Percentiles rank a stretch among this genome's conserved stretches.
These are phyloP conservation scores for Paracamarosporium sp. DNA, from an alignment of 2,329 filamentous ascomycete species.

Conservation along the genomic window DNA sequence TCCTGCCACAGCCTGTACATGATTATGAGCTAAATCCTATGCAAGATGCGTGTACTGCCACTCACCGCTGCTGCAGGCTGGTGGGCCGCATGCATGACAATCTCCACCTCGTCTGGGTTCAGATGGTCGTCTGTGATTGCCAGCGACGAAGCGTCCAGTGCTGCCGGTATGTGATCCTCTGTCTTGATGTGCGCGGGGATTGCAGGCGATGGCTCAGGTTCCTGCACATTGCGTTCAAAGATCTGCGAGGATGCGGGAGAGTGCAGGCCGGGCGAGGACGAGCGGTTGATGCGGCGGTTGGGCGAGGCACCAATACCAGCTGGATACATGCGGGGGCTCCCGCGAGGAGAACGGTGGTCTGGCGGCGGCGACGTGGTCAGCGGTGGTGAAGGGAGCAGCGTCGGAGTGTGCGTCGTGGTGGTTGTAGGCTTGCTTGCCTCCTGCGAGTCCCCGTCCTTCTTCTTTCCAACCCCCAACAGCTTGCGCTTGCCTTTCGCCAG, in stretches of 20 bases:
- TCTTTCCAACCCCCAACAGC: constrained; percentile 45
- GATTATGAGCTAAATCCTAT: neutral
- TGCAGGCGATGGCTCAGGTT: constrained; percentile 77
- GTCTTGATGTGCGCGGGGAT: constrained; percentile 93
- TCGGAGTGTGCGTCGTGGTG: constrained; percentile 19
- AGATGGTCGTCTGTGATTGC: constrained; percentile 88
- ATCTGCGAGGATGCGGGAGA: constrained; percentile 81
- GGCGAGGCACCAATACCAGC: constrained; percentile 62
- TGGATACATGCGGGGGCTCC: constrained; percentile 45
- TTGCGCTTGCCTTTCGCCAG: constrained; percentile 45
- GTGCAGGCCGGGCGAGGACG: constrained; percentile 76
- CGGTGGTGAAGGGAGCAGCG: constrained; percentile 40
- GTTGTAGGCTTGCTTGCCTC: constrained; percentile 16
- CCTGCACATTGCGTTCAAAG: constrained; percentile 94
- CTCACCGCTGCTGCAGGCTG: constrained; percentile 71
- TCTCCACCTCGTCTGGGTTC: constrained; percentile 89
- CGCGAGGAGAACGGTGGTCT: constrained; percentile 37
- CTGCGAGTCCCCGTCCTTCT: constrained; percentile 34
- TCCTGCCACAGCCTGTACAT: constrained; percentile 56
- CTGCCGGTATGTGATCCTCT: constrained; percentile 91
- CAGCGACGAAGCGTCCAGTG: constrained; percentile 87
- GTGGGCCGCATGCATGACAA: constrained; percentile 85
- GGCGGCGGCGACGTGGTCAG: constrained; percentile 36
- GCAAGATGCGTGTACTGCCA: neutral
- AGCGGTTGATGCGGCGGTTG: constrained; percentile 64